These are phyloP conservation scores for Penicillium sp. DNA, from an alignment of 2,329 filamentous ascomycete species.

Conservation along the genomic window DNA sequence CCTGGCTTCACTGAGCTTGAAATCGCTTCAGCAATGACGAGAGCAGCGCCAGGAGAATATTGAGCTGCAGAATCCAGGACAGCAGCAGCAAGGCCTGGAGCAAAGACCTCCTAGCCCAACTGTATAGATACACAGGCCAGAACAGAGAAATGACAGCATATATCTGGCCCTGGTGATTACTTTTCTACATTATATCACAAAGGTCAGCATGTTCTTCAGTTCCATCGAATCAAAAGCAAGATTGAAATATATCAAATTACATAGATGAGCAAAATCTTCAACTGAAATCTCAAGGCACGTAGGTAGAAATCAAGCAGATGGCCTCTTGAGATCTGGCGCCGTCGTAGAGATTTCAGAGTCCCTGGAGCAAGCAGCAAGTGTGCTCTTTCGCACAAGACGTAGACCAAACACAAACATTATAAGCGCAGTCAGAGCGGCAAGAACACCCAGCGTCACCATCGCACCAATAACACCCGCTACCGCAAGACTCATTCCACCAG, in stretches of 20 bases:
- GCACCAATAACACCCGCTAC: constrained; percentile 73
- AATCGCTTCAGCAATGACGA: too few species aligned
- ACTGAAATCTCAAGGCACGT: background rate
- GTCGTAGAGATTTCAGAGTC: constrained; percentile 1
- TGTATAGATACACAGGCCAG: too few species aligned
- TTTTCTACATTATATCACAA: too few species aligned
- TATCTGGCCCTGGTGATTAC: too few species aligned
- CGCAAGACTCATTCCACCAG: constrained; percentile 55
- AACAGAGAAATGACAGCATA: too few species aligned
- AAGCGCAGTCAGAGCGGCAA: constrained; percentile 1
- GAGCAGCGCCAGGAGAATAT: too few species aligned
- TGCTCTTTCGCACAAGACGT: constrained; percentile 6
- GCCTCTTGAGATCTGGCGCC: background rate
- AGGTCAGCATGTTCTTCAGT: too few species aligned
- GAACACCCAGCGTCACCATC: constrained; percentile 54
- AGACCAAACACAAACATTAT: constrained; percentile 2
- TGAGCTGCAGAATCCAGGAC: too few species aligned
- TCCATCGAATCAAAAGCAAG: background rate
- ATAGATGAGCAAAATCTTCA: background rate
- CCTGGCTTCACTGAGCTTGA: too few species aligned
- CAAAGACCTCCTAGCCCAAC: too few species aligned
- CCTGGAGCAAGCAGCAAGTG: background rate
- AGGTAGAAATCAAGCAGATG: background rate
- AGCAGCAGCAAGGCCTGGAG: too few species aligned
- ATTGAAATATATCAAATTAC: background rate